Evolutionary conservation across 1,139 yeast species (phyloP).

Genomic region (Scheffersomyces stambukii): DNA sequence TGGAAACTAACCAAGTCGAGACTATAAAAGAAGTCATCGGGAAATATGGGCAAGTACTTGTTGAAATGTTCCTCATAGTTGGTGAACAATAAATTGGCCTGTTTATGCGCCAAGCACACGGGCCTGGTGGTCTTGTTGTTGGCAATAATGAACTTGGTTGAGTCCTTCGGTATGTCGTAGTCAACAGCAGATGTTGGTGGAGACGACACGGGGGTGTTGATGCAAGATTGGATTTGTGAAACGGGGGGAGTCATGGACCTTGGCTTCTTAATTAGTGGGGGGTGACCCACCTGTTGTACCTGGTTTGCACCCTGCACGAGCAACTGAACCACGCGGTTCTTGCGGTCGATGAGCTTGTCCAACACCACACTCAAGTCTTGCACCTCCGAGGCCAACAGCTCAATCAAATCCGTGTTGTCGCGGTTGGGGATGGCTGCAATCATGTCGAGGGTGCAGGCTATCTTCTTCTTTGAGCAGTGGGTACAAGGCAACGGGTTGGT

Average conservation of each 20-base stretch:
- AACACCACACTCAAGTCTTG: conserved; percentile 13
- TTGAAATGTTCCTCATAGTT: conserved; percentile 32
- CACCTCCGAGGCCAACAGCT: conserved; percentile 28
- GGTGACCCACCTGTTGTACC: conserved; percentile 5
- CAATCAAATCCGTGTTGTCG: conserved; percentile 25
- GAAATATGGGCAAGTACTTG: conserved; percentile 38
- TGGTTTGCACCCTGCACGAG: conserved; percentile 18
- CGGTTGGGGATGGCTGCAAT: conserved; percentile 25
- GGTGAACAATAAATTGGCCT: conserved; percentile 26
- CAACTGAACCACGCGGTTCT: conserved; percentile 20
- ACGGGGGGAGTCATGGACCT: conserved; percentile 18
- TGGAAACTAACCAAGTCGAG: conserved; percentile 19
- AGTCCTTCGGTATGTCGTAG: conserved; percentile 3
- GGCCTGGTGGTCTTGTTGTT: conserved; percentile 11
- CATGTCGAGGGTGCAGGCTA: conserved; percentile 49
- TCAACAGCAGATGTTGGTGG: conserved; percentile 2
- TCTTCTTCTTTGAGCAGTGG: conserved; percentile 49
- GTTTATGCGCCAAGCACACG: conserved; percentile 22
- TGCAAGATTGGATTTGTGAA: conserved; percentile 27
- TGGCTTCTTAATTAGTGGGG: not conserved
- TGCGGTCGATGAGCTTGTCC: conserved; percentile 17
- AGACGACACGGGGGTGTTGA: conserved; percentile 16
- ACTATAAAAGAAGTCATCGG: conserved; percentile 30
- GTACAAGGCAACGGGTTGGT: conserved; percentile 56
- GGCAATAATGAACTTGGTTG: conserved; percentile 7